phyloP scores from a whole-genome alignment of 2,329 filamentous ascomycete species.

The Aspergillus ochraceoroseus region DNA sequence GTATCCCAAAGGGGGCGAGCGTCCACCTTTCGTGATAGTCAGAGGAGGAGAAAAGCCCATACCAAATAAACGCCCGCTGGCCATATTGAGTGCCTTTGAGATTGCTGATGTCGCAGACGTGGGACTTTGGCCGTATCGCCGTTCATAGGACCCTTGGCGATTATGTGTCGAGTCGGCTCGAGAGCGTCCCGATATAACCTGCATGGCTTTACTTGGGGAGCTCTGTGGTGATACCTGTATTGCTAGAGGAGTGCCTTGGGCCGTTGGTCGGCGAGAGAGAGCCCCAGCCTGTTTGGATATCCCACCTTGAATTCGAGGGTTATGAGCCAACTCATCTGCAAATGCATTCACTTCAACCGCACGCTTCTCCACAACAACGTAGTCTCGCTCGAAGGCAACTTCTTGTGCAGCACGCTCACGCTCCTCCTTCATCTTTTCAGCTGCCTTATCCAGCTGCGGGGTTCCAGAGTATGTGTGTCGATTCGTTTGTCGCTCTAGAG shows the following conservation, averaged over 20 bases:
- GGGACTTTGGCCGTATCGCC: slow-evolving; percentile 66
- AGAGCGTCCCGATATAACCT: slow-evolving; percentile 64
- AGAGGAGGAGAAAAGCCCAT: slow-evolving; percentile 50
- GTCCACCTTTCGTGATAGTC: slow-evolving; percentile 43
- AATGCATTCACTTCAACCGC: slow-evolving; percentile 96
- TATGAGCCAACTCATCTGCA: slow-evolving; percentile 87
- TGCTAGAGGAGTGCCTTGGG: slow-evolving; percentile 66
- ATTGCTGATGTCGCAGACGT: slow-evolving; percentile 84
- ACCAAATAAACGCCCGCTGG: slow-evolving; percentile 59
- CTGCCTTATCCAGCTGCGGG: slow-evolving; percentile 41
- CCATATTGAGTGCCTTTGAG: slow-evolving; percentile 90
- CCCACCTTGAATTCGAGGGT: slow-evolving; percentile 58
- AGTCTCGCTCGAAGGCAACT: slow-evolving; percentile 84
- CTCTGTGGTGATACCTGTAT: slow-evolving; percentile 64
- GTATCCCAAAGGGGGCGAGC: slow-evolving; percentile 45
- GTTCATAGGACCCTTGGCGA: slow-evolving; percentile 74
- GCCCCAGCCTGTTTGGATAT: slow-evolving; percentile 54
- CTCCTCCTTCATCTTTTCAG: slow-evolving; percentile 38
- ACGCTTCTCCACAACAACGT: slow-evolving; percentile 91
- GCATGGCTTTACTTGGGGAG: slow-evolving; percentile 65
- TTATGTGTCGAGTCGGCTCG: slow-evolving; percentile 60
- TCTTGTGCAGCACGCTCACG: slow-evolving; percentile 72
- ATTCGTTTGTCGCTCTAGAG: slow-evolving; percentile 61
- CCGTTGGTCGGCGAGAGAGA: slow-evolving; percentile 70
- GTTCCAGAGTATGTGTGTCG: slow-evolving; percentile 46